Base-by-base conservation (phyloP, 208 protist species). In the Trypanosoma boissoni region DNA sequence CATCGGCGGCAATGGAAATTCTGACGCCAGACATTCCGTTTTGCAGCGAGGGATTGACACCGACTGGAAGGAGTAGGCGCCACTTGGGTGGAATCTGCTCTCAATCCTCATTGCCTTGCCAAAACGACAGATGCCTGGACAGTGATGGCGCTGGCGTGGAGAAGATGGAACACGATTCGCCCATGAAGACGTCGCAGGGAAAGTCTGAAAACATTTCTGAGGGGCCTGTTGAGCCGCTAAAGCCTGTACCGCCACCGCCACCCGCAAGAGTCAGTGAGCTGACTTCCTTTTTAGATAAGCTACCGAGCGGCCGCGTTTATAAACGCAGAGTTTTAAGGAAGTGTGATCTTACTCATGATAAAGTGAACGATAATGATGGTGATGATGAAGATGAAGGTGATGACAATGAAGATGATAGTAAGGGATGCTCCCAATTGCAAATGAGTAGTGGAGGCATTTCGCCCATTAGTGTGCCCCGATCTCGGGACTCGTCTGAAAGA, bases 11-110 rank as follows among this genome's bases (percentile, higher is more conserved):
- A 12, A 39, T 68, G 27, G 54, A 68, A 46, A 34, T 61, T 1
- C 37, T 68, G 26, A 51, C 63, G 16, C 18, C 63, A 0, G 63
- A 68, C 26, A 52, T 54, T 1, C 54, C 63, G n/a, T 21, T 59
- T 12, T 27, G 34, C 0, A n/a, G 32, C 0, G 43, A 62, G 8
- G 8, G 8, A 12, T 12, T 16, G 34, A 50, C 12, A 21, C 27
- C 2, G 26, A 26, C 43, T 1, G 8, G 20, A 2, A 1, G 16
- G 12, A n/a, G 20, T 10, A 20, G 24, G 21, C 16, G 48, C 24
- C 48, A 32, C 10, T 53, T 7, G 27, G 24, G 27, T 6, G 10
- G 34, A 39, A 39, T 16, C 34, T 6, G 34, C 12, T 39, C 12
- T 12, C 12, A 16, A 6, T 39, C 34, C 8, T 39, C 34, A 12